Evolutionary conservation across 2,329 filamentous ascomycete genomes (phyloP), one percentile per base, ranked within the genome.

Genomic region (Colletotrichum zoysiae): DNA sequence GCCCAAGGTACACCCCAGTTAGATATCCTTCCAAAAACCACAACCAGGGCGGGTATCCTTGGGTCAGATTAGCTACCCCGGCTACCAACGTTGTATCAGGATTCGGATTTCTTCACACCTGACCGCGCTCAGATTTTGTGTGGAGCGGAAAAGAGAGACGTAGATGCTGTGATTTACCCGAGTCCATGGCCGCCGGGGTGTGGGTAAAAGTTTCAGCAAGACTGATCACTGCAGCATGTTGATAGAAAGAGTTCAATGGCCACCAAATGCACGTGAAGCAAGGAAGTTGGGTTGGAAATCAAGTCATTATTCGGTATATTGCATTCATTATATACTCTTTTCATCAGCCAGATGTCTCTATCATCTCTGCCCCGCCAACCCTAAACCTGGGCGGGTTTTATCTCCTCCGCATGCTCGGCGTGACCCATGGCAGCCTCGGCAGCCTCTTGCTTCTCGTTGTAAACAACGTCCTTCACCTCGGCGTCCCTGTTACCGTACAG

Each of bases 401-500:
- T 75, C 12, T 78, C 63, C 74, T 86, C 84, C 5, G 82, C 73
- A 69, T 85, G 82, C 56, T 80, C 75, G 0, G 78, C 77, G 12
- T 74, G 74, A 2, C 77, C 79, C 2, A 76, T 77, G 8, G 75
- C 75, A 51, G 81, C 81, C 51, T 80, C 79, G 0, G 79, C 80
- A 18, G 77, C 75, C 26, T 79, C 78, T 74, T 84, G 78, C 81
- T 88, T 87, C 78, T 87, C 85, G 66, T 82, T 77, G 42, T 81
- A 76, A 1, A 78, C 83, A 55, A 78, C 75, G 48, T 88, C 86
- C 75, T 82, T 81, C 60, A 79, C 76, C 6, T 87, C 85, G 9
- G 87, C 87, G 75, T 88, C 85, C 73, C 77, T 77, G 77, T 88
- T 88, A 0, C 87, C 87, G 75, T 85, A 78, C 0, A 84, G 82